Evolutionary conservation across 139 green algal genomes (phyloP).

Genomic region (Coelastrella sp.): DNA sequence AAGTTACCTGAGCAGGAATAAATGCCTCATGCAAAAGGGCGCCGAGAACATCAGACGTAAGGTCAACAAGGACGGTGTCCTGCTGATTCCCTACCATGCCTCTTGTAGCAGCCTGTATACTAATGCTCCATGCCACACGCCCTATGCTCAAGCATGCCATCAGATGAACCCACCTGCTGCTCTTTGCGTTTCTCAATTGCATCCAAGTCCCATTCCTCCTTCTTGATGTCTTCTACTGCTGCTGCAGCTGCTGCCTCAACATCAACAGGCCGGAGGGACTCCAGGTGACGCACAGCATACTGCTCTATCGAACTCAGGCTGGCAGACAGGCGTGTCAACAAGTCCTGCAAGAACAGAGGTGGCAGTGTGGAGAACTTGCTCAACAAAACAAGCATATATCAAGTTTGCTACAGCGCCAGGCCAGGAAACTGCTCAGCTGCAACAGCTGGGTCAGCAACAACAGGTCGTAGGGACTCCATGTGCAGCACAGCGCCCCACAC

Average conservation of each 20-base stretch:
- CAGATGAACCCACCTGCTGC: conserved; percentile 51
- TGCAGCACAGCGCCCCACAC: neutral
- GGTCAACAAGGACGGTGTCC: no score
- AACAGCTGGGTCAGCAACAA: no score
- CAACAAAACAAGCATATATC: no score
- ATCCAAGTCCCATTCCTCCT: conserved; percentile 77
- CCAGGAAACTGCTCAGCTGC: no score
- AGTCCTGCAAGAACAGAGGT: conserved; percentile 29
- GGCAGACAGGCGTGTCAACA: conserved; percentile 55
- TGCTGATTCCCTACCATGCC: no score
- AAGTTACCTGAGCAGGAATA: no score
- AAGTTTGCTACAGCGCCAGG: neutral
- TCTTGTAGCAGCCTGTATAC: no score
- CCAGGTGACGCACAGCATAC: conserved; percentile 57
- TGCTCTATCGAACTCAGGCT: conserved; percentile 63
- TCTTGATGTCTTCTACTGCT: conserved; percentile 51
- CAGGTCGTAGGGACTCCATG: no score
- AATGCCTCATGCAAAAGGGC: no score
- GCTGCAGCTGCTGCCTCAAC: conserved; percentile 47
- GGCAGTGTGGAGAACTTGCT: no score
- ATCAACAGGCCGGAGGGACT: conserved; percentile 49
- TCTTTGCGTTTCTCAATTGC: conserved; percentile 74
- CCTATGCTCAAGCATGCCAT: neutral
- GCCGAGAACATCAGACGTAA: no score
- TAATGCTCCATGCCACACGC: neutral